A percentile compares a stretch with the other conserved stretches of the same genome.
Conservation (phyloP, 75 land plant species). For the Ceratopteris richardii region DNA sequence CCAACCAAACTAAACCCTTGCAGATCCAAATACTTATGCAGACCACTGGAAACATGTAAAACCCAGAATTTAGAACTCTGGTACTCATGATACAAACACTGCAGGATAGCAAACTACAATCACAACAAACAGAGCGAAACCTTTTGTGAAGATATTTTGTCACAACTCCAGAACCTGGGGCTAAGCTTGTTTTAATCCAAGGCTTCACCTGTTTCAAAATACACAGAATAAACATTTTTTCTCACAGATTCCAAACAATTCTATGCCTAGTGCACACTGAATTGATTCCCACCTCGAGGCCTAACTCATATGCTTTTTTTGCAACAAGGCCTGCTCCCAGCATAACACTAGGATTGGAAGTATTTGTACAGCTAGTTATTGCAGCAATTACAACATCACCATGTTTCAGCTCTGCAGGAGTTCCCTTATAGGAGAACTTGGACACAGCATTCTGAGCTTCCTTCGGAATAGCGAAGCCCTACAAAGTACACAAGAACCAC, state of each 20-base stretch:
- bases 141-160: constrained; percentile 54
- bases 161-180: constrained; percentile 74
- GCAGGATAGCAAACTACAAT: too few relatives aligned
- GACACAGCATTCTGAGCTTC: constrained; percentile 61
- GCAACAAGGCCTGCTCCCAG: constrained; percentile 96
- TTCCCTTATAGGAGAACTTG: constrained; percentile 69
- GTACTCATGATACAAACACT: too few relatives aligned
- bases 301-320: constrained; percentile 80
- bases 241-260: background rate
- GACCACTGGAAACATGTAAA: constrained; percentile 41
- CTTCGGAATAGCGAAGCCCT: constrained; percentile 93
- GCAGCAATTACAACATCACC: constrained; percentile 97
- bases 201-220: constrained; percentile 54
- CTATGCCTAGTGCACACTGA: too few relatives aligned
- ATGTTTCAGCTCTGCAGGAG: constrained; percentile 81
- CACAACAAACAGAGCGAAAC: too few relatives aligned
- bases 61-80: too few relatives aligned
- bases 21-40: constrained; percentile 53
- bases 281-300: constrained; percentile 35
- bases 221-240: background rate
- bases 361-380: constrained; percentile 94
- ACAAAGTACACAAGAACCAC: too few relatives aligned
- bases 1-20: constrained; percentile 80
- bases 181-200: constrained; percentile 80
- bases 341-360: constrained; percentile 97